Percentiles rank a stretch among this genome's conserved stretches.
Evolutionary conservation across 2,329 filamentous ascomycete species (phyloP).

Genomic region (Alternaria gaisen): DNA sequence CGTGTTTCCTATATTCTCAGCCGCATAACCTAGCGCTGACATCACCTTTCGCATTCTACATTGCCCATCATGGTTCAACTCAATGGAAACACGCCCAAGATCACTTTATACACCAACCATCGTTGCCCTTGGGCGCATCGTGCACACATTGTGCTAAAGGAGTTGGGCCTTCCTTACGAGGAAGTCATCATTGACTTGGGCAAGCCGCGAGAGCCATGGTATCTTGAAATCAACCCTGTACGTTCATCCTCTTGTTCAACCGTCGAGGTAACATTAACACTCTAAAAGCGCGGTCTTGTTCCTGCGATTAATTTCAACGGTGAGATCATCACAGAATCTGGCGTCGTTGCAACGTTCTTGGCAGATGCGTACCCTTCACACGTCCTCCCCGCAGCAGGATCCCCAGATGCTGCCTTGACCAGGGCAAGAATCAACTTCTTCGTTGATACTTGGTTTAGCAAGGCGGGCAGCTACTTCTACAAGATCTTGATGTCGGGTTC

Average conservation of each 20-base stretch:
- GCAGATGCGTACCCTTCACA: slow-evolving; percentile 74
- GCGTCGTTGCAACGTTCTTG: slow-evolving; percentile 75
- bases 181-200: slow-evolving; percentile 77
- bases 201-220: slow-evolving; percentile 74
- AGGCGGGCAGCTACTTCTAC: slow-evolving; percentile 62
- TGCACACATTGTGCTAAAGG: slow-evolving; percentile 74
- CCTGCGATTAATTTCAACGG: slow-evolving; percentile 70
- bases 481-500: slow-evolving; percentile 57
- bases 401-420: slow-evolving; percentile 64
- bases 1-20: background rate
- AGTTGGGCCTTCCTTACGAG: slow-evolving; percentile 71
- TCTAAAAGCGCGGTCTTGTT: slow-evolving; percentile 71
- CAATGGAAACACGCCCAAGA: slow-evolving; percentile 55
- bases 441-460: slow-evolving; percentile 72
- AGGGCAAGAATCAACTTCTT: slow-evolving; percentile 77
- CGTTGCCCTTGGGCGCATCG: slow-evolving; percentile 78
- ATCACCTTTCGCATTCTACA: slow-evolving; percentile 5
- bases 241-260: background rate
- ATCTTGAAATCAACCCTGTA: slow-evolving; percentile 78
- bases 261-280: background rate
- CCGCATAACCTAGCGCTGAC: slow-evolving; percentile 1
- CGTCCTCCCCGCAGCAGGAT: slow-evolving; percentile 66
- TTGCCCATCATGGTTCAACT: slow-evolving; percentile 28
- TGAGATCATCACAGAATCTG: slow-evolving; percentile 77
- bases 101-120: slow-evolving; percentile 76